A percentile compares a stretch with the other conserved stretches of the same genome.
Evolutionary conservation across 2,329 filamentous ascomycete species (phyloP).

Genomic region (Aspergillus alliaceus): DNA sequence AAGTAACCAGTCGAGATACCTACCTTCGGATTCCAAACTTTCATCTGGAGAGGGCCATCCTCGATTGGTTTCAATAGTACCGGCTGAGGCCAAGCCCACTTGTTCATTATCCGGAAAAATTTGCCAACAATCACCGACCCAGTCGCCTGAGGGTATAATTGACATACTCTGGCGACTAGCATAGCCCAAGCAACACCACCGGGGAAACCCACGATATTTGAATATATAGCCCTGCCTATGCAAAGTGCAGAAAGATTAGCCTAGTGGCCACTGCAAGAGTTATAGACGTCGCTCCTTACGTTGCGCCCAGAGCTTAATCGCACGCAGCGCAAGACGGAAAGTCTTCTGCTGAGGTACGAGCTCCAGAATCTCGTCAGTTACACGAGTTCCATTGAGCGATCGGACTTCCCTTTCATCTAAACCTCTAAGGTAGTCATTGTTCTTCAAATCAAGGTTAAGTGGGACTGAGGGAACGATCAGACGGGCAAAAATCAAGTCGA

Average conservation of each 20-base stretch:
- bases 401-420: slow-evolving; percentile 83
- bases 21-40: slow-evolving; percentile 93
- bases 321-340: slow-evolving; percentile 84
- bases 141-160: slow-evolving; percentile 90
- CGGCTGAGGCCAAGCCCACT: slow-evolving; percentile 94
- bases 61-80: slow-evolving; percentile 87
- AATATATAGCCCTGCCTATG: slow-evolving; percentile 78
- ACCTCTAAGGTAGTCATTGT: slow-evolving; percentile 81
- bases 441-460: slow-evolving; percentile 71
- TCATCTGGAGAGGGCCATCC: slow-evolving; percentile 74
- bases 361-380: slow-evolving; percentile 87
- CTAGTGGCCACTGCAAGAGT: neutral
- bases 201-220: slow-evolving; percentile 93
- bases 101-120: slow-evolving; percentile 88
- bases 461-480: slow-evolving; percentile 72
- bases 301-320: slow-evolving; percentile 96
- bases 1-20: slow-evolving; percentile 16
- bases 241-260: neutral
- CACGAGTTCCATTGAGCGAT: slow-evolving; percentile 89
- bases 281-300: slow-evolving; percentile 40
- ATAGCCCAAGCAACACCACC: slow-evolving; percentile 98
- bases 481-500: slow-evolving; percentile 88
- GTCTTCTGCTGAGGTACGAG: slow-evolving; percentile 86
- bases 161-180: slow-evolving; percentile 92
- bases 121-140: slow-evolving; percentile 86